Evolutionary conservation across 2,329 filamentous ascomycete genomes (phyloP).

Genomic region (Pleurostoma richardsiae): DNA sequence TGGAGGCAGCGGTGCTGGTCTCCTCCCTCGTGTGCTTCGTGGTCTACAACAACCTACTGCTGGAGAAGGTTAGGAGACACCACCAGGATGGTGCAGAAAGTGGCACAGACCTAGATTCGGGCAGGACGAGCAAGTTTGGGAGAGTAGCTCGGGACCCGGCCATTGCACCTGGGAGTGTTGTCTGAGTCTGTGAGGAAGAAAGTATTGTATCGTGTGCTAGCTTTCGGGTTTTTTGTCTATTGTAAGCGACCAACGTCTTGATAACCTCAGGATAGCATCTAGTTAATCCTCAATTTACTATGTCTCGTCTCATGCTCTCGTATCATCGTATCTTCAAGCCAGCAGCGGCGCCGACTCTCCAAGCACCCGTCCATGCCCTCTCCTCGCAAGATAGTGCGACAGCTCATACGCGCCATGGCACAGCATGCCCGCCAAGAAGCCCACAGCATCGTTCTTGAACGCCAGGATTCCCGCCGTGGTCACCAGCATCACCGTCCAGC

Average conservation of each 20-base stretch:
- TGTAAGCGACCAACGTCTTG: too few species aligned
- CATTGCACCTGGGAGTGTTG: slow-evolving; percentile 18
- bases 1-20: too few species aligned
- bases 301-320: too few species aligned
- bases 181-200: slow-evolving; percentile 4
- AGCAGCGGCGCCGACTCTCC: too few species aligned
- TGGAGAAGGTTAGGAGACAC: slow-evolving; percentile 21
- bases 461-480: slow-evolving; percentile 78
- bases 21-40: slow-evolving; percentile 20
- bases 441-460: slow-evolving; percentile 85
- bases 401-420: slow-evolving; percentile 67
- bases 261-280: too few species aligned
- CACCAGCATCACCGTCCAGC: slow-evolving; percentile 87
- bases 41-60: slow-evolving; percentile 22
- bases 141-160: slow-evolving; percentile 2
- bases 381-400: slow-evolving; percentile 28
- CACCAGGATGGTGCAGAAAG: slow-evolving; percentile 13
- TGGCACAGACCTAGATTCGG: slow-evolving; percentile 2
- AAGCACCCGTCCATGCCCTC: too few species aligned
- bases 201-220: too few species aligned
- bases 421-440: slow-evolving; percentile 75
- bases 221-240: too few species aligned
- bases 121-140: slow-evolving; percentile 3
- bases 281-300: not conserved
- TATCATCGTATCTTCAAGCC: too few species aligned